Evolutionary conservation across 2,329 filamentous ascomycete species (phyloP).

Genomic region (Aquanectria penicillioides): DNA sequence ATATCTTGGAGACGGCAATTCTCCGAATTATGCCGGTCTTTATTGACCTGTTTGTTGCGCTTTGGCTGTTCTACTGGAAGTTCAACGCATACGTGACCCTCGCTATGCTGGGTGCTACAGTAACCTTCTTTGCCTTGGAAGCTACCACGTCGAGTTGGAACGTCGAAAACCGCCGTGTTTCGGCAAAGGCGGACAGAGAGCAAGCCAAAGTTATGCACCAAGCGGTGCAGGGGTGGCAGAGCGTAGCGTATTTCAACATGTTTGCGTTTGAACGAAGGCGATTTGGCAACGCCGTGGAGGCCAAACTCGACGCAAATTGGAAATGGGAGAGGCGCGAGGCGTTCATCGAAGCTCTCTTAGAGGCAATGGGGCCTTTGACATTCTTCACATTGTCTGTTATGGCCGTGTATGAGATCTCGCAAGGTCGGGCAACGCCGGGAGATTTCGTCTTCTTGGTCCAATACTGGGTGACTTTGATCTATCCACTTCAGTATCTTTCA

Average conservation of each 20-base stretch:
- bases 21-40: constrained; percentile 71
- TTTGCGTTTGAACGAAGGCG: constrained; percentile 42
- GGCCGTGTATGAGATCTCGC: constrained; percentile 34
- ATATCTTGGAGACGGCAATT: constrained; percentile 67
- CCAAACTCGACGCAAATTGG: constrained; percentile 32
- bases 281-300: constrained; percentile 40
- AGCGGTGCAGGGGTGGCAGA: constrained; percentile 68
- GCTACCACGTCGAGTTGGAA: constrained; percentile 50
- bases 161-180: constrained; percentile 49
- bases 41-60: constrained; percentile 69
- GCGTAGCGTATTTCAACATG: constrained; percentile 59
- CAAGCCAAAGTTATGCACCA: constrained; percentile 66
- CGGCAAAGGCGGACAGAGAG: constrained; percentile 54
- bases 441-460: constrained; percentile 70
- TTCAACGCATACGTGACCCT: constrained; percentile 70
- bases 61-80: constrained; percentile 67
- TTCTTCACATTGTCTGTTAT: constrained; percentile 42
- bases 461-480: constrained; percentile 66
- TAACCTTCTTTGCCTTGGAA: constrained; percentile 36
- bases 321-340: constrained; percentile 37
- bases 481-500: constrained; percentile 47
- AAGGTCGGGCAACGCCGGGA: constrained; percentile 29
- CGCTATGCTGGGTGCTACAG: constrained; percentile 42
- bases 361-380: constrained; percentile 58
- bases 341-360: constrained; percentile 32